These are phyloP conservation scores for Crithidia fasciculata DNA, from an alignment of 208 protist species.

Conservation along the genomic window DNA sequence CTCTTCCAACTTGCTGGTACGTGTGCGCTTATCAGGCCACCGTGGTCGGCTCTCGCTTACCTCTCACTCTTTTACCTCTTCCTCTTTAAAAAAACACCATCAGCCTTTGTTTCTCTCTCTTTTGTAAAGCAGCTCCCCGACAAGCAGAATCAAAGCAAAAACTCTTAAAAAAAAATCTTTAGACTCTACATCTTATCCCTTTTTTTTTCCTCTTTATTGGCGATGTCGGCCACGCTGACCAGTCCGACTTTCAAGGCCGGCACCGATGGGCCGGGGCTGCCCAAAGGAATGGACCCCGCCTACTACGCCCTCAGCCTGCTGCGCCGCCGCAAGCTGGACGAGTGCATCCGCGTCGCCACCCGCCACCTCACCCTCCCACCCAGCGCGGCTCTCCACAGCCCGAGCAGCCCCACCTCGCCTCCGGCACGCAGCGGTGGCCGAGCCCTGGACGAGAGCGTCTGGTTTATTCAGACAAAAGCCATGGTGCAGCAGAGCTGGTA, in stretches of 20 bases:
- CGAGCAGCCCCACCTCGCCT: neutral
- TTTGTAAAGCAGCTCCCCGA: neutral
- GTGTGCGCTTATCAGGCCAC: no score
- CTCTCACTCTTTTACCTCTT: no score
- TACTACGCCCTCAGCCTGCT: constrained; percentile 91
- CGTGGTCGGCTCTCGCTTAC: no score
- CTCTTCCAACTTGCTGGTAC: no score
- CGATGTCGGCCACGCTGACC: neutral
- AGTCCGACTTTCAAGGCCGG: constrained; percentile 1
- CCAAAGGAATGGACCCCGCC: constrained; percentile 86
- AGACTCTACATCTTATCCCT: neutral
- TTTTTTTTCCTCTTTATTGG: neutral
- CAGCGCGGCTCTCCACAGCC: neutral
- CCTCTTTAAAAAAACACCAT: neutral
- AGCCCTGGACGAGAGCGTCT: constrained; percentile 76
- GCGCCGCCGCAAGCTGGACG: constrained; percentile 83
- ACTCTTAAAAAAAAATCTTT: neutral
- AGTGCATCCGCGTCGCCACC: constrained; percentile 79
- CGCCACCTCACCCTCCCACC: constrained; percentile 56
- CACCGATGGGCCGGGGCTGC: constrained; percentile 33
- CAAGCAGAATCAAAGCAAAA: no score
- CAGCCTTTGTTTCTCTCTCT: neutral
- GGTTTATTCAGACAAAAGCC: constrained; percentile 93
- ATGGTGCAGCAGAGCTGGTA: constrained; percentile 93
- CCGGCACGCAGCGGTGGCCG: neutral